Percentiles rank a stretch among this genome's conserved stretches.
These are phyloP conservation scores for Mortierella antarctica DNA, from an alignment of 192 early-diverging fungal species.

Conservation along the genomic window DNA sequence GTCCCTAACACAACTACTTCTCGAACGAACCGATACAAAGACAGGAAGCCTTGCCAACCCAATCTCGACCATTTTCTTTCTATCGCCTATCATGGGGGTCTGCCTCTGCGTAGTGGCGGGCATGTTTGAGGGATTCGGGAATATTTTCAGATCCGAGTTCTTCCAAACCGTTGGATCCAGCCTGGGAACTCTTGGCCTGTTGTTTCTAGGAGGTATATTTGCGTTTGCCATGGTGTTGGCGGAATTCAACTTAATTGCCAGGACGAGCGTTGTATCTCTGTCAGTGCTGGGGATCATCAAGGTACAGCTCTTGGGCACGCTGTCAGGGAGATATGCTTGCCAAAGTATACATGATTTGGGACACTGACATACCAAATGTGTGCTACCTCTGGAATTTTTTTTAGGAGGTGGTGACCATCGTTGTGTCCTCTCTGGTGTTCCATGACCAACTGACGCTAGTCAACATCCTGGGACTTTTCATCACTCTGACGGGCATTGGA, in stretches of 20 bases:
- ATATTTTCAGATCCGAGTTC: conserved; percentile 64
- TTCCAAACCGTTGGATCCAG: conserved; percentile 57
- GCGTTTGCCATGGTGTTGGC: conserved; percentile 90
- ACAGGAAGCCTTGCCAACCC: conserved; percentile 89
- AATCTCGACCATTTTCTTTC: conserved; percentile 83
- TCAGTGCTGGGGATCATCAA: conserved; percentile 89
- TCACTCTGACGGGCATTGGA: conserved; percentile 87
- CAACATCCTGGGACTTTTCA: conserved; percentile 80
- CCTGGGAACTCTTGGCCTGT: conserved; percentile 62
- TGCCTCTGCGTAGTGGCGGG: conserved; percentile 74
- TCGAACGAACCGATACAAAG: conserved; percentile 66
- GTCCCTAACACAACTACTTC: conserved; percentile 88
- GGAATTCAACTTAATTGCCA: conserved; percentile 90
- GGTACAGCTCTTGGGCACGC: conserved; percentile 15
- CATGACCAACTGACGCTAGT: conserved; percentile 80
- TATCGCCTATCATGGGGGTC: conserved; percentile 84
- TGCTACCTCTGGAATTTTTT: conserved; percentile 21
- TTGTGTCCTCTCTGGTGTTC: conserved; percentile 79
- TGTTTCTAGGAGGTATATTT: conserved; percentile 81
- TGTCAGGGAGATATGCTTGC: background rate
- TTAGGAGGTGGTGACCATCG: conserved; percentile 89
- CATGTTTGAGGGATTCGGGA: conserved; percentile 69
- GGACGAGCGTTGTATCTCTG: conserved; percentile 87
- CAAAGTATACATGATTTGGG: background rate
- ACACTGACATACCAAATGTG: background rate